Base-by-base conservation (phyloP, 2,329 filamentous ascomycete species). In the Fusarium nygamai region DNA sequence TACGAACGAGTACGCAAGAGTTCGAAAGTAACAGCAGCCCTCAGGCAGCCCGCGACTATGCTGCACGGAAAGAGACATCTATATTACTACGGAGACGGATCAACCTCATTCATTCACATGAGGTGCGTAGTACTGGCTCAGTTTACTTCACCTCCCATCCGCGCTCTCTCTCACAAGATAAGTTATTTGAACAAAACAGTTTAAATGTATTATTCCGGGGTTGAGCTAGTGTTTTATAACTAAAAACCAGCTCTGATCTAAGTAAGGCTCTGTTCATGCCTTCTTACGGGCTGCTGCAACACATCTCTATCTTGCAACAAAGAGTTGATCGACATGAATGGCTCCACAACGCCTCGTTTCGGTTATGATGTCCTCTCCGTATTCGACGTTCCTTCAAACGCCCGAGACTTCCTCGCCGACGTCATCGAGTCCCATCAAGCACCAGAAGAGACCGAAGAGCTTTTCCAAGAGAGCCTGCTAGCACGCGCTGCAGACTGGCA, bases 401-500 rank as follows among this genome's bases (percentile, higher is more conserved):
- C 75, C 50, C 72, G 72, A 38, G 77, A 80, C 27, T 83, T 82
- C 61, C 74, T 85, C 24, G 72, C 77, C 47, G 73, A 79, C 59
- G 60, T 83, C 43, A 66, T 84, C 43, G 76, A 80, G 33, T 78
- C 78, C 10, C 43, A 71, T 22, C 62, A 60, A 27, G 75, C 77
- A n/a, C 70, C 81, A n/a, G 48, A 71, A 22, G 81, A 84, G 57
- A 66, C 68, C n/a, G 63, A 77, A 61, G 31, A 61, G 41, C 75
- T 84, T 38, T 69, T 81, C 33, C 65, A 79, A 47, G 63, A 78
- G 47, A 83, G 81, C 61, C 72, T 84, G 29, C 61, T 79, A 9
- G 82, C 81, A 43, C 78, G 79, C 19, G 78, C 79, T 27, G 76
- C 84, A 51, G 78, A 82, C 54, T 84, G 82, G 80, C 61, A 81